Percentiles rank a stretch among this genome's conserved stretches.
Evolutionary conservation across 805 yeast species (phyloP).

Genomic region (Kockiozyma suomiensis): DNA sequence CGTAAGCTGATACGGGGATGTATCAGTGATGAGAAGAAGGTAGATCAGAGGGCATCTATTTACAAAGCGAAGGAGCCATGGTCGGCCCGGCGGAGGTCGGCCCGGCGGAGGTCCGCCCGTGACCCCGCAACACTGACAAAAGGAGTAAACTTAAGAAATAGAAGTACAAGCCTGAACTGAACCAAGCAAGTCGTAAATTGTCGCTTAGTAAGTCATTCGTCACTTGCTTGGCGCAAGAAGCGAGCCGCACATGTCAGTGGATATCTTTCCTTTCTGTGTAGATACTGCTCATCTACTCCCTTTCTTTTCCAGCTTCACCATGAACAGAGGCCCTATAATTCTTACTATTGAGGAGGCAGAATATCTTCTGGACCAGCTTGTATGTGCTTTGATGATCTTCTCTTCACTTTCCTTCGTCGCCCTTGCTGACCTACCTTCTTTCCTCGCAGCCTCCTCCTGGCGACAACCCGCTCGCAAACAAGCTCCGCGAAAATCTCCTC

Average conservation of each 20-base stretch:
- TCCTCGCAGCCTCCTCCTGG: slow-evolving; percentile 22
- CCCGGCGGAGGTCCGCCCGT: neutral
- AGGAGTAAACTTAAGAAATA: too few species aligned
- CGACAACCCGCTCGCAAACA: slow-evolving; percentile 20
- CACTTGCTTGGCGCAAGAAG: neutral
- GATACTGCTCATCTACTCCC: too few species aligned
- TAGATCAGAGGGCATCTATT: too few species aligned
- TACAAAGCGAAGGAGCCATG: too few species aligned
- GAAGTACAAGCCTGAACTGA: neutral
- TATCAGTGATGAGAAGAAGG: too few species aligned
- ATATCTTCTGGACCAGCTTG: slow-evolving; percentile 33
- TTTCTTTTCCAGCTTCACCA: too few species aligned
- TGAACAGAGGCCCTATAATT: slow-evolving; percentile 33
- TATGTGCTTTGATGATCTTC: neutral
- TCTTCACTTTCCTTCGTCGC: too few species aligned
- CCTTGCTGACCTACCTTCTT: neutral
- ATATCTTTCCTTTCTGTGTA: too few species aligned
- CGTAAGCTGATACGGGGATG: too few species aligned
- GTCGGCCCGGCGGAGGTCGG: neutral
- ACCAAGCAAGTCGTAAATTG: neutral
- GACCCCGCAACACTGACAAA: neutral
- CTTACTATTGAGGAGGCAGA: slow-evolving; percentile 34
- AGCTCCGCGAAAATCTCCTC: slow-evolving; percentile 22
- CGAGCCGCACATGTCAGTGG: neutral
- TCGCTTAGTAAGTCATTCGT: neutral